Percentiles rank a stretch among this genome's conserved stretches.
These are phyloP conservation scores for Crassisporium funariophilum DNA, from an alignment of 768 basidiomycete species.

Conservation along the genomic window DNA sequence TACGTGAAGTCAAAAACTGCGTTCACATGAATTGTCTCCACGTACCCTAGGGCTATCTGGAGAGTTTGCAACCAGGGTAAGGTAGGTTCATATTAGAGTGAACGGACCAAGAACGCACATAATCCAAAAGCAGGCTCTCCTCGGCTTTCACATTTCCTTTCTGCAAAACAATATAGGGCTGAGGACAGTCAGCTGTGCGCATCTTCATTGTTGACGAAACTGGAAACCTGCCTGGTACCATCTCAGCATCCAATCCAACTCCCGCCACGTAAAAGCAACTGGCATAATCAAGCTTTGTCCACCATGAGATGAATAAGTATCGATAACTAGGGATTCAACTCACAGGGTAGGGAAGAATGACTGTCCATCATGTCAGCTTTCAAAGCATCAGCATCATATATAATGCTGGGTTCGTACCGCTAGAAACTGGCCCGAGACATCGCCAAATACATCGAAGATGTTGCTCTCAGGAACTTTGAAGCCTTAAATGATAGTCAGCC, in stretches of 20 bases:
- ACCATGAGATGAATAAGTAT: too few relatives aligned
- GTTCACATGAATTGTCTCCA: too few relatives aligned
- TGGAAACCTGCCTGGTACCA: slow-evolving; percentile 54
- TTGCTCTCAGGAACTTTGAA: slow-evolving; percentile 54
- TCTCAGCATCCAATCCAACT: slow-evolving; percentile 55
- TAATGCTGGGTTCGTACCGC: slow-evolving; percentile 32
- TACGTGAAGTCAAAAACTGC: too few relatives aligned
- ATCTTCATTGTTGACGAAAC: not conserved
- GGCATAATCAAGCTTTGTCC: slow-evolving; percentile 53
- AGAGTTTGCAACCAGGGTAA: not conserved
- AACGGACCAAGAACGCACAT: slow-evolving; percentile 41
- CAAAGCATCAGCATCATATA: not conserved
- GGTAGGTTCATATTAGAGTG: not conserved
- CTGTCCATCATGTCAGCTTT: slow-evolving; percentile 31
- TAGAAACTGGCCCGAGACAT: slow-evolving; percentile 49
- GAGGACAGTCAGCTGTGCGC: not conserved
- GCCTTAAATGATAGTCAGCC: slow-evolving; percentile 37
- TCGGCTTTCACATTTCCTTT: slow-evolving; percentile 55
- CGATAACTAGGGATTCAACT: slow-evolving; percentile 10
- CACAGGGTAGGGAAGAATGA: slow-evolving; percentile 61
- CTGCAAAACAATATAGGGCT: slow-evolving; percentile 67
- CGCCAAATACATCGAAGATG: slow-evolving; percentile 51
- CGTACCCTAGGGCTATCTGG: slow-evolving; percentile 48
- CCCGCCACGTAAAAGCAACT: slow-evolving; percentile 48
- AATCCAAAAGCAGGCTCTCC: slow-evolving; percentile 66